Base-by-base conservation (phyloP, 2,329 filamentous ascomycete species). In the Neoarthrinium moseri region DNA sequence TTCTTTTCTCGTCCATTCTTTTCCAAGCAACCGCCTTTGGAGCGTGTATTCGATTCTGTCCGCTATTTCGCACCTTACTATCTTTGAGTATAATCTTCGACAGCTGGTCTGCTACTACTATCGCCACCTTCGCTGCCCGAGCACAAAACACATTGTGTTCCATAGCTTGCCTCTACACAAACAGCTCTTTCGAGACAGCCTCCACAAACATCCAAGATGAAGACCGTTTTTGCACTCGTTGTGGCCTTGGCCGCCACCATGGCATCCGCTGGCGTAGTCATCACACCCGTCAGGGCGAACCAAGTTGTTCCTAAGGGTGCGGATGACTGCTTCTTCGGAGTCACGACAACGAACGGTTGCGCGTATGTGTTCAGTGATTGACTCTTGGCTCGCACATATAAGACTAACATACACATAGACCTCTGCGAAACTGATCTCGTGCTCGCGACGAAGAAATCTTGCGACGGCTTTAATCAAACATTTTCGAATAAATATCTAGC, bases 281-380 rank as follows among this genome's bases (percentile, higher is more conserved):
- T 78, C 57, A 79, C 75, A 4, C 78, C 78, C 41, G 71, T 82
- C 52, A 64, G 61, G 33, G 48, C 59, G 18, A 64, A 81, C 50
- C 77, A 81, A 59, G 66, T 81, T 26, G 72, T 82, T n/a, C 56
- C 65, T 22, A 74, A 70, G 55, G 54, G 60, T 15, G 27, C 56
- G 2, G 74, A 70, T 22, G 79, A 83, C 58, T 83, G 79, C 58
- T 76, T 72, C 54, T 79, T 74, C 55, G 79, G 79, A 26, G 75
- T 78, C 15, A 69, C 72, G 5, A 82, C 79, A 24, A 77, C 79
- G 4, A 65, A 70, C 44, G 79, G 79, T 26, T 83, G 79, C 74
- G 79, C 68, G 79, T 82, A 58, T 53, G 77, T 69, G 10, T n/a
- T 20, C 18, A 32, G 26, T 5, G 12, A n/a, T 2, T 34, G n/a